Conservation (phyloP, 495 filamentous ascomycete genomes). For the Glarea lozoyensis region DNA sequence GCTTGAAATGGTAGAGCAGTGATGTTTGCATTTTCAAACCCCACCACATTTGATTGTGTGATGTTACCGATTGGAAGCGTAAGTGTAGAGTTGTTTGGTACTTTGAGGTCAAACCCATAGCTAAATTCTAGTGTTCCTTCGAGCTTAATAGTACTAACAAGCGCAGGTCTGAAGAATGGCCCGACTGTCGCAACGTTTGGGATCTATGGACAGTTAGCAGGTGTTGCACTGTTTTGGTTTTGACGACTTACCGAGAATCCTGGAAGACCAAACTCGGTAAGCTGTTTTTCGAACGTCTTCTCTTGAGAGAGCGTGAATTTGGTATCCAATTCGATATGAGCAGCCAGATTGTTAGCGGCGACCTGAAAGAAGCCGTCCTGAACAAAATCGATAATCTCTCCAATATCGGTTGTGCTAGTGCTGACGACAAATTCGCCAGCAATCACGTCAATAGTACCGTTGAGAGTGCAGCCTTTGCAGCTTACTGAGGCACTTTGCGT, state of each 20-base stretch:
- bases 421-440: constrained; percentile 1
- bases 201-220: background rate
- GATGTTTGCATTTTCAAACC: background rate
- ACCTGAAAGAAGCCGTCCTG: constrained; percentile 2
- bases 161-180: background rate
- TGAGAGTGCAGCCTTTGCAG: constrained; percentile 3
- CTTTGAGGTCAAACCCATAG: constrained; percentile 4
- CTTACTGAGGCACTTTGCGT: background rate
- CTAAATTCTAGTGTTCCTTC: background rate
- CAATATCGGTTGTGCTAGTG: background rate
- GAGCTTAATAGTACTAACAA: background rate
- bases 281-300: background rate
- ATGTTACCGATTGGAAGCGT: background rate
- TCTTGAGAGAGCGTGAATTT: background rate
- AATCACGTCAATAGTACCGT: background rate
- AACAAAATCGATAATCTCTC: constrained; percentile 1
- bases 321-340: constrained; percentile 2
- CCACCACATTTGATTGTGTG: background rate
- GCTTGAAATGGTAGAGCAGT: constrained; percentile 1
- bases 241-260: constrained; percentile 2
- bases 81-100: background rate
- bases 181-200: constrained; percentile 3
- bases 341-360: constrained; percentile 1
- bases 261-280: background rate
- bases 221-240: no score